Base-by-base conservation (phyloP, 2,329 filamentous ascomycete species). In the Colletotrichum tanaceti region DNA sequence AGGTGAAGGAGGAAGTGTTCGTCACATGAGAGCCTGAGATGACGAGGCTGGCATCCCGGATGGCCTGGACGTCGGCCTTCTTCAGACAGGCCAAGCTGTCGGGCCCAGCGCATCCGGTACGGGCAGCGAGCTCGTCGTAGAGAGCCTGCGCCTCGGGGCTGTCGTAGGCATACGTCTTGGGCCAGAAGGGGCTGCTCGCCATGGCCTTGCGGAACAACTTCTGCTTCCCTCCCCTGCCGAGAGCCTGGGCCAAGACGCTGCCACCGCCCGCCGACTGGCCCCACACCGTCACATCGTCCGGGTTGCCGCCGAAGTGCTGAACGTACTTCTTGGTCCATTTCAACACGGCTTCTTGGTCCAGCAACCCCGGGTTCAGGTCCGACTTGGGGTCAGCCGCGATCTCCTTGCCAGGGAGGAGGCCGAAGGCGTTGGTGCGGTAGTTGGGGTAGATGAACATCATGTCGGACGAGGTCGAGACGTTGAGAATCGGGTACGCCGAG, bases 341-440 rank as follows among this genome's bases (percentile, higher is more conserved):
- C 22, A 77, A 67, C 7, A 73, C 74, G 53, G 76, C 65, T 7
- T 72, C 74, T 54, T 76, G 71, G 71, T 75, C 63, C 7, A 86
- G 76, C 6, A 87, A 74, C 0, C 85, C 84, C 0, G 82, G 78
- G 72, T 88, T 88, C 16, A 85, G 75, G 73, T 87, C 84, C 5
- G 83, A 83, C 0, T 73, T 73, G 1, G 75, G 69, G 38, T 82
- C 82, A 1, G 77, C 74, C 20, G 81, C 80, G 54, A 88, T 78
- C 61, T 83, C 79, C n/a, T 73, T 76, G 0, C 86, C 84, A 0
- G 85, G 80, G 0, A 88, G 78, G 68, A 87, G 85, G 1, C 86
- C 86, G 71, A 88, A 87, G 28, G 85, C 85, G 71, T 88, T 88
- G 59, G 84, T 80, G 41, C 86, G 82, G 74, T 89, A 87, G 75